Evolutionary conservation across 768 basidiomycete species (phyloP).

Genomic region (Chlorophyllum brunneum): DNA sequence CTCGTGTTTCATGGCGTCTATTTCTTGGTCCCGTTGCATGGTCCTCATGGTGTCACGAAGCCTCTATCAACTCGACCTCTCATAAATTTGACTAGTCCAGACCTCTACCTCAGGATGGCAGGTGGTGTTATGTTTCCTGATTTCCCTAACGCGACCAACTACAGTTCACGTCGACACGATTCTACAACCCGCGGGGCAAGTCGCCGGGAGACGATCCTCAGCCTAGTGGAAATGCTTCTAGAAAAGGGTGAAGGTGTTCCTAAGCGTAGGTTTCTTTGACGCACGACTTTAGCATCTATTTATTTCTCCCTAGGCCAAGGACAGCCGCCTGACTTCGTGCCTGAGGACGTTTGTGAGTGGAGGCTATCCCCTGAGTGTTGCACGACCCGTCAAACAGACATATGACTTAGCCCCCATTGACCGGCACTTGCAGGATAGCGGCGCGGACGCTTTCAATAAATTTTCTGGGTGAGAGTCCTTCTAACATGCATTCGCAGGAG

Average conservation of each 20-base stretch:
- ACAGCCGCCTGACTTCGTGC: conserved; percentile 50
- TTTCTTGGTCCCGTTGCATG: not conserved
- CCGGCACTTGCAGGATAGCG: conserved; percentile 62
- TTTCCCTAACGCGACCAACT: not conserved
- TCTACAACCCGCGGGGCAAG: conserved; percentile 11
- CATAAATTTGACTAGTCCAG: not conserved
- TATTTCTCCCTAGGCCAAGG: conserved; percentile 25
- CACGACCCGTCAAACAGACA: not conserved
- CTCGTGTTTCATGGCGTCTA: no score
- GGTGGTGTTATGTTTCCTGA: not conserved
- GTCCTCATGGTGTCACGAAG: not conserved
- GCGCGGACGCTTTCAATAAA: conserved; percentile 59
- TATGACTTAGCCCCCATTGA: conserved; percentile 51
- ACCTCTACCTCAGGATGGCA: not conserved
- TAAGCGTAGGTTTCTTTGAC: conserved; percentile 24
- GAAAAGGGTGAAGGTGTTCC: conserved; percentile 27
- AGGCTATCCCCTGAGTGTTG: not conserved
- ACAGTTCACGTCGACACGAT: not conserved
- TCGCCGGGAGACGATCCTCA: conserved; percentile 45
- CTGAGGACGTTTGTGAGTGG: conserved; percentile 64
- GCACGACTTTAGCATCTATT: not conserved
- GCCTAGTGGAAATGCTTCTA: conserved; percentile 47
- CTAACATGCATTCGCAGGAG: conserved; percentile 13
- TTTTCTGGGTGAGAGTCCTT: conserved; percentile 49
- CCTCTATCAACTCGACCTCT: not conserved